A percentile compares a stretch with the other conserved stretches of the same genome.
These are phyloP conservation scores for Krasilnikovozyma curviuscula DNA, from an alignment of 768 basidiomycete species.

Conservation along the genomic window DNA sequence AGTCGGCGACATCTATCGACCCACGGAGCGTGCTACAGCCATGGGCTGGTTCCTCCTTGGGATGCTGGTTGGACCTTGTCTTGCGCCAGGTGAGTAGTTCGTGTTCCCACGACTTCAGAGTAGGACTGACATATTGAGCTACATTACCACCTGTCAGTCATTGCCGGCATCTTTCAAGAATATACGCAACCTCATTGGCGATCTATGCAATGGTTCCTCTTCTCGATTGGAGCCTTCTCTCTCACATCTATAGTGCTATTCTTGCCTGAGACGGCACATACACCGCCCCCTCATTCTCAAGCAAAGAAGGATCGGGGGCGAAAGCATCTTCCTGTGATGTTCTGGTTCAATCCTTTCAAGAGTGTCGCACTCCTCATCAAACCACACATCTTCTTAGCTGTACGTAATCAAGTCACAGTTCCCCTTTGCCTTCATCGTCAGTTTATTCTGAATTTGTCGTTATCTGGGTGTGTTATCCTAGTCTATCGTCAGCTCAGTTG, in stretches of 20 bases:
- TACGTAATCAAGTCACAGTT: no score
- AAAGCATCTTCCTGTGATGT: slow-evolving; percentile 23
- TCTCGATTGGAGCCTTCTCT: no score
- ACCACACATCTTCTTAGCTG: slow-evolving; percentile 20
- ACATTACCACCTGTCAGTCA: no score
- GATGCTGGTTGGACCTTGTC: no score
- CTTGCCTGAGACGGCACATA: slow-evolving; percentile 25
- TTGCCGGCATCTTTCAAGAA: slow-evolving; percentile 10
- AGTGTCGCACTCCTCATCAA: slow-evolving; percentile 20
- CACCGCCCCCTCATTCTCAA: slow-evolving; percentile 20
- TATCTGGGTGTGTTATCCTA: no score
- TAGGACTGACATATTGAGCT: no score
- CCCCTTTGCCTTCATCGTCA: no score
- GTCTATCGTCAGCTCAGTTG: no score
- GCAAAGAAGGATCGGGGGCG: slow-evolving; percentile 14
- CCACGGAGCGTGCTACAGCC: not conserved
- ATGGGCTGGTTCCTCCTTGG: slow-evolving; percentile 10
- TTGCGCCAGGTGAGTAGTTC: no score
- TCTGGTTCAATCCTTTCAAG: slow-evolving; percentile 22
- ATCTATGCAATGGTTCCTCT: slow-evolving; percentile 15
- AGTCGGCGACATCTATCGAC: slow-evolving; percentile 24
- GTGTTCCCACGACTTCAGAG: no score
- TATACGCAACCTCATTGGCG: slow-evolving; percentile 13
- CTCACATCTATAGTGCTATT: no score
- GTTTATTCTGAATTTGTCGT: no score